Evolutionary conservation across 768 basidiomycete species (phyloP).

Genomic region (Suillus fuscotomentosus): DNA sequence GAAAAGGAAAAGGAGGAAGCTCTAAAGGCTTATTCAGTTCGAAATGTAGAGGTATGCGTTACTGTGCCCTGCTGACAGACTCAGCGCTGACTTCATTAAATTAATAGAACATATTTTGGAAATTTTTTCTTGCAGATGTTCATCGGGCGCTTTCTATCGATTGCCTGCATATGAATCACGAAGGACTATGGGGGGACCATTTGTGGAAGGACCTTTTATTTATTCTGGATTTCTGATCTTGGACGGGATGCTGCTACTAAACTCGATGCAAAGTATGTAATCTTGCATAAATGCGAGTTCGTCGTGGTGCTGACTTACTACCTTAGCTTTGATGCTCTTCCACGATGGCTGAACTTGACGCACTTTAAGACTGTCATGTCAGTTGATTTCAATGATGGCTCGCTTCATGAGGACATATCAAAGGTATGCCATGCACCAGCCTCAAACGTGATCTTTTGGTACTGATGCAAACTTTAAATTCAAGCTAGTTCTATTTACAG

Average conservation of each 20-base stretch:
- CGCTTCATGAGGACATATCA: slow-evolving; percentile 35
- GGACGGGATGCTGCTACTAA: slow-evolving; percentile 6
- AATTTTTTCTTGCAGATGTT: slow-evolving; percentile 32
- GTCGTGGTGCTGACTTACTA: not conserved
- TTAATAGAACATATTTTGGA: slow-evolving; percentile 34
- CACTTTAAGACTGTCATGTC: slow-evolving; percentile 30
- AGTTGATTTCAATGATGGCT: slow-evolving; percentile 33
- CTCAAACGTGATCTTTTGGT: not conserved
- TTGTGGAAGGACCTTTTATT: slow-evolving; percentile 25
- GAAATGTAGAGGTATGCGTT: slow-evolving; percentile 14
- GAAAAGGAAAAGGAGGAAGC: slow-evolving; percentile 15
- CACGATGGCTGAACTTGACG: slow-evolving; percentile 33
- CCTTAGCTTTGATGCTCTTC: slow-evolving; percentile 25
- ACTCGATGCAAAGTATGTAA: slow-evolving; percentile 22
- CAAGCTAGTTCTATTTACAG: slow-evolving; percentile 30
- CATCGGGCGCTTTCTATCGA: slow-evolving; percentile 35
- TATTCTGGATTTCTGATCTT: slow-evolving; percentile 13
- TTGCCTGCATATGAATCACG: slow-evolving; percentile 36
- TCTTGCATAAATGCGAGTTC: not conserved
- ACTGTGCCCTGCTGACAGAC: not conserved
- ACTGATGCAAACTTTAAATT: not conserved
- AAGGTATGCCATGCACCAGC: slow-evolving; percentile 23
- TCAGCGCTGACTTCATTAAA: not conserved
- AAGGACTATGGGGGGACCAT: slow-evolving; percentile 34
- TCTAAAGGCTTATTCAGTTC: slow-evolving; percentile 13